Base-by-base conservation (phyloP, 352 stramenopile species). In the Halophytophthora polymorphica region DNA sequence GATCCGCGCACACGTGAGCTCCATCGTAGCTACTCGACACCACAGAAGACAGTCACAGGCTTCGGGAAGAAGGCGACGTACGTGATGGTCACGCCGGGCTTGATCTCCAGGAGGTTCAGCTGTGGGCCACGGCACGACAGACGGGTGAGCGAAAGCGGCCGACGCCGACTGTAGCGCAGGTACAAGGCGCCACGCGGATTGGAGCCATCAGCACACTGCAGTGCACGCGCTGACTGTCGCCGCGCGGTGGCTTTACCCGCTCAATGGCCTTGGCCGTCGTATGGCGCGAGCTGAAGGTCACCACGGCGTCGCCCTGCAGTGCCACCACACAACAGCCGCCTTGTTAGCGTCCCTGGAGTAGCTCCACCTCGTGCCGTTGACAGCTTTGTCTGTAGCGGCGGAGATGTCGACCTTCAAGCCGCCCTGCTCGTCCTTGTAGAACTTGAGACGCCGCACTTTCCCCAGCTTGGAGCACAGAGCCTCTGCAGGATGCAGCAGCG, bases 391-490 rank as follows among this genome's bases (percentile, higher is more conserved):
- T 17, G 36, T 39, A n/a, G 11, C 45, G 15, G 45, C 45, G 15
- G 45, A 4, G 13, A 6, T n/a, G 53, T 45, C 19, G 45, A 88
- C 73, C 56, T 94, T 92, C 15, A 94, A 70, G 21, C 82, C 73
- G 50, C 84, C 84, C 17, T 66, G 70, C 11, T 84, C 76, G 53
- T 91, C 72, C 45, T 90, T 82, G 73, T 94, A 94, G 48, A 94
- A 93, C 51, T 94, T 94, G 56, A 90, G 72, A 18, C 84, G 84
- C 12, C 81, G 76, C 52, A 94, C 84, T 61, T 90, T 91, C 49
- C 84, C 84, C 3, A 94, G 59, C 48, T 81, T 84, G 25, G 58
- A 52, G 56, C 80, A 90, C 22, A 90, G 44, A 15, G 64, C 69
- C 69, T 94, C 83, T 94, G 42, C 1, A 40, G 10, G 19, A 36